A percentile compares a stretch with the other conserved stretches of the same genome.
phyloP scores from a whole-genome alignment of 257 asterid species.

The Perilla frutescens region DNA sequence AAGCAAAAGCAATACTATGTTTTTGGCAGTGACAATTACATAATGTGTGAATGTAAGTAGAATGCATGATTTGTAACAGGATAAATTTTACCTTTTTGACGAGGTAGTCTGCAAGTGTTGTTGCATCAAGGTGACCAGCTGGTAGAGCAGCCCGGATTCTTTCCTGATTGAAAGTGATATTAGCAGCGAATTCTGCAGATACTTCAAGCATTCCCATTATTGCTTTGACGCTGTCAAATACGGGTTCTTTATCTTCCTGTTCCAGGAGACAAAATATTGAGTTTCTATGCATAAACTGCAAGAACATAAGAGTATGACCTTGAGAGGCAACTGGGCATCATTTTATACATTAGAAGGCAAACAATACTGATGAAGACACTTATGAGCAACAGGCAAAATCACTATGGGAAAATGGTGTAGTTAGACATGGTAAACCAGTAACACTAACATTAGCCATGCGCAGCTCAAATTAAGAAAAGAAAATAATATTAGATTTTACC shows the following conservation, averaged over 20 bases:
- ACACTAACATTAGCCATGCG: not conserved
- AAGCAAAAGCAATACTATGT: not conserved
- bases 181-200: slow-evolving; percentile 93
- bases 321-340: not conserved
- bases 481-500: slow-evolving; percentile 44
- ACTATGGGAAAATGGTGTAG: not conserved
- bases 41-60: not conserved
- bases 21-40: slow-evolving; percentile 1
- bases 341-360: not conserved
- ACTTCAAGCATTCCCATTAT: slow-evolving; percentile 96
- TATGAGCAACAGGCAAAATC: not conserved
- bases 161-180: slow-evolving; percentile 70
- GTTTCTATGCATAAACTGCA: not conserved
- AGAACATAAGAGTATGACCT: slow-evolving; percentile 2
- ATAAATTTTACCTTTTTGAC: slow-evolving; percentile 73
- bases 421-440: slow-evolving; percentile 13
- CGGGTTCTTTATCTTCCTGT: slow-evolving; percentile 99
- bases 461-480: not conserved
- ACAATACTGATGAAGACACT: not conserved
- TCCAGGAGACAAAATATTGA: slow-evolving; percentile 12
- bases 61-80: slow-evolving; percentile 7
- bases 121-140: slow-evolving; percentile 99
- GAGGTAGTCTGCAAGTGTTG: slow-evolving; percentile 96
- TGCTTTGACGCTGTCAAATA: slow-evolving; percentile 89
- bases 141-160: slow-evolving; percentile 78